Evolutionary conservation across 2,329 filamentous ascomycete genomes (phyloP), one percentile per base, ranked within the genome.

Genomic region (Podosphaera fusca): DNA sequence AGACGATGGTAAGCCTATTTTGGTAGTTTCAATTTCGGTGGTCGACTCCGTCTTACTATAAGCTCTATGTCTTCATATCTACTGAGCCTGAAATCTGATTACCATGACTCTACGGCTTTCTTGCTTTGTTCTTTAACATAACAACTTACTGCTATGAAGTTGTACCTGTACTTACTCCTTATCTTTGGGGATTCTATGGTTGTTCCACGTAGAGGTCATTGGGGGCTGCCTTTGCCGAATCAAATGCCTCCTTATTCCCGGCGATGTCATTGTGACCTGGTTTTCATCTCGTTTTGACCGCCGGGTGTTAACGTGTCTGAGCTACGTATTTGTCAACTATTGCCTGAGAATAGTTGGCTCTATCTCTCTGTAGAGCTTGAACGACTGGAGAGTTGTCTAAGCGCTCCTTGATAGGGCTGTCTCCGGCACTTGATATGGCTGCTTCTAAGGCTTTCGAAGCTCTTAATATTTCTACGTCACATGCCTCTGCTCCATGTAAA

Each of bases 11-110:
- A 42, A 7, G 35, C 35, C 52, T n/a, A 55, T 35, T 79, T 82
- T 1, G 79, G 81, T 38, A 71, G 69, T 81, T 77, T 62, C 14
- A 34, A 71, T 60, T 51, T 54, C 53, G 29, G 60, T 55, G 21
- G 3, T 79, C 74, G 58, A 49, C n/a, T 63, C 62, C 35, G 35
- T 30, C 42, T 55, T 35, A 55, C 42, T 3, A 7, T 30, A 4
- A 55, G 52, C 6, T 42, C 35, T 30, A 55, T 9, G 7, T 42
- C 52, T 38, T n/a, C 35, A 33, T 40, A 55, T 14, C n/a, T 12
- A 14, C 21, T 42, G 21, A 14, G 34, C 42, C 35, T 4, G 29
- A 40, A 12, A 7, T 42, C 42, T 21, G 2, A 21, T 35, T 35
- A 55, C 34, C 36, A 53, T n/a, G 50, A 9, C 38, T 35, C 50